Conservation (phyloP, 371 early-diverging fungal species). For the Umbelopsis sp. region DNA sequence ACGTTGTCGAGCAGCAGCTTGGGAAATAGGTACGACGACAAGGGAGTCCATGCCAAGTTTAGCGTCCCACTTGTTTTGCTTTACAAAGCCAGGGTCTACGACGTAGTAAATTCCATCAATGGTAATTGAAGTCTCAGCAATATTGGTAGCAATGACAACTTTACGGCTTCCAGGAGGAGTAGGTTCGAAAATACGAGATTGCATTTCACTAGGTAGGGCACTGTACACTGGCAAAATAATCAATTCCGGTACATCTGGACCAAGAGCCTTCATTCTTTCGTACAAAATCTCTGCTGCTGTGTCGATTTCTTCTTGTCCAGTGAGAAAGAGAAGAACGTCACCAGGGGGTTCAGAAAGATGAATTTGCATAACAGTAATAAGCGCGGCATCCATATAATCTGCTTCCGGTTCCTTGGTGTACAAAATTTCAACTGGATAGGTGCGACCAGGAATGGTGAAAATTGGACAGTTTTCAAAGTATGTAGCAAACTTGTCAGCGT, state of each 20-base stretch:
- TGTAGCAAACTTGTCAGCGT: conserved; percentile 94
- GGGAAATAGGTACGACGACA: conserved; percentile 91
- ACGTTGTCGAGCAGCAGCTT: conserved; percentile 96
- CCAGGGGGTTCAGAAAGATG: conserved; percentile 95
- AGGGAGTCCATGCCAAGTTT: conserved; percentile 95
- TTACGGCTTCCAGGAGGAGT: conserved; percentile 92
- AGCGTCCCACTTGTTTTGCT: conserved; percentile 95
- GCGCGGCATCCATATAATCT: conserved; percentile 92
- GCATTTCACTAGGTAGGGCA: conserved; percentile 93
- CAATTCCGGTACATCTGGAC: conserved; percentile 91
- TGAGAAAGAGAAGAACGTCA: conserved; percentile 97
- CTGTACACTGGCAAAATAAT: conserved; percentile 95
- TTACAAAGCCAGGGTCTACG: conserved; percentile 97
- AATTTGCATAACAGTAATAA: conserved; percentile 96
- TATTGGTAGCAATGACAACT: conserved; percentile 98
- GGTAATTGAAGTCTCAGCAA: conserved; percentile 99
- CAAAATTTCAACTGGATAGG: conserved; percentile 93
- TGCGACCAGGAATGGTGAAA: conserved; percentile 96
- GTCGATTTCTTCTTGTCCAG: conserved; percentile 98
- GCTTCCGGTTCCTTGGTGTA: conserved; percentile 94
- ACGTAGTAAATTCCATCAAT: conserved; percentile 99
- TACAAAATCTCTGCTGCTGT: conserved; percentile 89
- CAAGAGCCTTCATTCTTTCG: conserved; percentile 96
- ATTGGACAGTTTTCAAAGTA: conserved; percentile 93
- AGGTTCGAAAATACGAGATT: conserved; percentile 93